Evolutionary conservation across 2,329 filamentous ascomycete genomes (phyloP), one percentile per base, ranked within the genome.

Genomic region (Aaosphaeria pasadenensis): DNA sequence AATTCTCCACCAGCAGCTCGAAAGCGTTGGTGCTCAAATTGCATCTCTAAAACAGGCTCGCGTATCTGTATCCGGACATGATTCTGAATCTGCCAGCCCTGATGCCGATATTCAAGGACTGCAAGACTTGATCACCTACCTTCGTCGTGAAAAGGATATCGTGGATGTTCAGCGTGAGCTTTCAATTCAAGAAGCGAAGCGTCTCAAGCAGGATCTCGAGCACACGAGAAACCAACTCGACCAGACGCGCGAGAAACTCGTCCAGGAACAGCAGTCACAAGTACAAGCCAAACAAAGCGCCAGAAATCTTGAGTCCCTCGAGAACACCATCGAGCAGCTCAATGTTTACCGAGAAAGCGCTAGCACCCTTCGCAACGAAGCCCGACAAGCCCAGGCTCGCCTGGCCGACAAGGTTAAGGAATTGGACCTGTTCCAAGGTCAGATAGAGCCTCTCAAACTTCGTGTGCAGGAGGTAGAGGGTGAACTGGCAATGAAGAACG

Each of bases 341-440:
- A 99, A 99, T 61, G 78, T 96, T 11, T 95, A 95, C 77, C 88
- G 94, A 7, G 94, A 99, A 72, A 96, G 91, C 74, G 96, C 89
- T 59, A 88, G 88, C 48, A 94, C 92, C 1, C 79, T 99, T 11
- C 88, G 95, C 39, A 90, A 88, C 57, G 91, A 99, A 66, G 85
- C 88, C 51, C 84, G 87, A 47, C 86, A 91, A 59, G 83, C 89
- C 1, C 88, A 94, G 57, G 78, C 84, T 9, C 85, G 89, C 55
- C 78, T 96, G 28, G 76, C 83, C 0, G 86, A 90, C 61, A 94
- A 90, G 74, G 83, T 81, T 17, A 77, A 81, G 55, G 88, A 85
- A 62, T 80, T 96, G 6, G 83, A 91, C 49, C 84, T 88, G 57
- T 79, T 97, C 39, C 78, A 86, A 51, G 79, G 76, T 38, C 85